phyloP scores from a whole-genome alignment of 2,329 filamentous ascomycete species.

The Pyricularia sp. region DNA sequence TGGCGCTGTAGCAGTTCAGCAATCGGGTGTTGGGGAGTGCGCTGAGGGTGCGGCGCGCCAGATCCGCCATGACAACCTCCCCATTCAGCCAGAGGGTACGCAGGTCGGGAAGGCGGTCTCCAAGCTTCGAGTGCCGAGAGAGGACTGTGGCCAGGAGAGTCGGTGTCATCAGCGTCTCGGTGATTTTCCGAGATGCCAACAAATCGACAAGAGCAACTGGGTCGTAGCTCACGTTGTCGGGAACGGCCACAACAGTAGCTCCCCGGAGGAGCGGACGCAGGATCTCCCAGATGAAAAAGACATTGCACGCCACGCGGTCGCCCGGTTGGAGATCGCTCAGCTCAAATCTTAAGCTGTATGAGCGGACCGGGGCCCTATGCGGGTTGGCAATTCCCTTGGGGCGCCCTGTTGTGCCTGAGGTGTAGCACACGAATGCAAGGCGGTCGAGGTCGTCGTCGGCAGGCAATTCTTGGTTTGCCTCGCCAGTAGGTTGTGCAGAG shows the following conservation, averaged over 20 bases:
- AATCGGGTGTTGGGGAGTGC: conserved; percentile 60
- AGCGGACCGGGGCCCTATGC: conserved; percentile 51
- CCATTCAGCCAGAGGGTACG: conserved; percentile 72
- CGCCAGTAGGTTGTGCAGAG: conserved; percentile 2
- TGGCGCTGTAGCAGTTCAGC: conserved; percentile 74
- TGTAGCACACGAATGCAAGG: conserved; percentile 73
- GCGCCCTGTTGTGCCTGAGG: conserved; percentile 66
- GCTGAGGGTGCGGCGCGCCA: conserved; percentile 57
- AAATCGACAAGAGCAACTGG: conserved; percentile 65
- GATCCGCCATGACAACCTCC: conserved; percentile 72
- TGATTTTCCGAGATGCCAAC: conserved; percentile 55
- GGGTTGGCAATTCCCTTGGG: conserved; percentile 80
- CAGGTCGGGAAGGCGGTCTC: conserved; percentile 52
- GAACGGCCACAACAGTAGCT: conserved; percentile 65
- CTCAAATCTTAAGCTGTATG: neutral
- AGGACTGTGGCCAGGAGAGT: conserved; percentile 69
- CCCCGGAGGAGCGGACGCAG: conserved; percentile 66
- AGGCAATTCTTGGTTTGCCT: conserved; percentile 31
- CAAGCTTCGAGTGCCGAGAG: conserved; percentile 57
- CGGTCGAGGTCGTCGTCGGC: conserved; percentile 61
- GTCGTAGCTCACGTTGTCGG: conserved; percentile 70
- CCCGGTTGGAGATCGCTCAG: conserved; percentile 43
- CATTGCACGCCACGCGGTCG: conserved; percentile 77
- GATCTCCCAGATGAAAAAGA: conserved; percentile 83
- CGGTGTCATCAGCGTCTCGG: conserved; percentile 77